Base-by-base conservation (phyloP, 345 rosid species). In the Citrus maxima region DNA sequence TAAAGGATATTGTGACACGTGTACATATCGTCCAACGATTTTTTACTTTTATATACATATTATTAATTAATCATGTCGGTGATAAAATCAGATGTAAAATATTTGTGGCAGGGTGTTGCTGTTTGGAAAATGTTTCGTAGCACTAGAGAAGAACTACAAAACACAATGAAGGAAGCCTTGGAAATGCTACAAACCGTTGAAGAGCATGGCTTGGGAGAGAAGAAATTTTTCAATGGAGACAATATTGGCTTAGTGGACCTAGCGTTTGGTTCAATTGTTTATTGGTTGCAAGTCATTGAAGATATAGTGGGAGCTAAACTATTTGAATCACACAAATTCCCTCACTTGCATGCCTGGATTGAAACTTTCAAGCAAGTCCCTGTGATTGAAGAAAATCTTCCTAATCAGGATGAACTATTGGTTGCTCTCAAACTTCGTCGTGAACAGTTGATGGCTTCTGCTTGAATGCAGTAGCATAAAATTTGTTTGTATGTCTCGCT, bases 191-290 rank as follows among this genome's bases (percentile, higher is more conserved):
- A 69, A 59, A 40, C 13, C 7, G 7, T 59, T 9, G 75, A 77
- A 70, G 60, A 77, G 60, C 66, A 27, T 18, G 22, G 60, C 32
- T 42, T 60, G 2, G 80, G 73, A 19, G 74, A 32, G 28, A 69
- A 77, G 38, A 69, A 70, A 70, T 27, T 14, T 51, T 70, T 70
- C 14, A 27, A 56, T 42, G 75, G 75, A 40, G 80, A 77, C 19
- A 24, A 59, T 13, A 35, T 69, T 59, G 68, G 75, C 1, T 9
- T 70, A n/a, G 69, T 30, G 49, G 75, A 77, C 75, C 30, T 70
- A 16, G 68, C 59, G 1, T 59, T 40, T 42, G 69, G 46, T 56
- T 40, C 51, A 8, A 7, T 70, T 27, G 27, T 72, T 70, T 18
- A 42, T n/a, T 38, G 75, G 67, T 21, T 60, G 59, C 28, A 7